phyloP scores from a whole-genome alignment of 2,329 filamentous ascomycete species.

The Diplodia scrobiculata region DNA sequence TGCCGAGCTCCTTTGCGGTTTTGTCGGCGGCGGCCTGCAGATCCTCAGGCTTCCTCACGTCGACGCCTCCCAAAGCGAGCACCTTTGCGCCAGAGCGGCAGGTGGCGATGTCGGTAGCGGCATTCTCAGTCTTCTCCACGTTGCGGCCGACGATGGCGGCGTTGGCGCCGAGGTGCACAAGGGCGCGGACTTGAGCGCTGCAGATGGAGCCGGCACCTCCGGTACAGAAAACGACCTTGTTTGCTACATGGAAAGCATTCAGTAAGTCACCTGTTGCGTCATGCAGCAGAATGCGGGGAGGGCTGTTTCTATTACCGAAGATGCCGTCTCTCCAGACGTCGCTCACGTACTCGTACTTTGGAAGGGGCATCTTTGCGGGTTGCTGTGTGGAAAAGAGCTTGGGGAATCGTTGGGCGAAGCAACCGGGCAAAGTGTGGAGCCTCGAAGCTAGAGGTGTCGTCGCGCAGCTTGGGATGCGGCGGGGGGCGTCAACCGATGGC shows the following conservation, averaged over 20 bases:
- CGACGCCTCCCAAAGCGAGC: slow-evolving; percentile 74
- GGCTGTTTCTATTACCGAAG: slow-evolving; percentile 63
- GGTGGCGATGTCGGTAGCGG: slow-evolving; percentile 78
- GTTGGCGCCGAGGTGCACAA: slow-evolving; percentile 88
- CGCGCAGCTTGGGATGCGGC: slow-evolving; percentile 3
- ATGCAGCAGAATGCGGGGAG: slow-evolving; percentile 27
- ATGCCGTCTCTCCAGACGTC: slow-evolving; percentile 83
- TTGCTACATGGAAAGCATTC: slow-evolving; percentile 55
- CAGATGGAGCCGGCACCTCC: slow-evolving; percentile 93
- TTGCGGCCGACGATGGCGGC: slow-evolving; percentile 93
- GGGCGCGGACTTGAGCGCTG: slow-evolving; percentile 85
- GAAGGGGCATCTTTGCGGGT: slow-evolving; percentile 62
- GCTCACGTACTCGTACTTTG: slow-evolving; percentile 75
- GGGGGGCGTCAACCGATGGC: slow-evolving; percentile 21
- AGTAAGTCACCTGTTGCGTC: slow-evolving; percentile 22
- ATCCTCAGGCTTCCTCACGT: slow-evolving; percentile 68
- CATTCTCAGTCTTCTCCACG: slow-evolving; percentile 78
- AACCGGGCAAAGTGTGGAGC: neutral
- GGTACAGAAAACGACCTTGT: slow-evolving; percentile 91
- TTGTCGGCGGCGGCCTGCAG: slow-evolving; percentile 73
- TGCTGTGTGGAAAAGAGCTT: neutral
- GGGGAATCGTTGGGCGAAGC: neutral
- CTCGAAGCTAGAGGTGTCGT: slow-evolving; percentile 17
- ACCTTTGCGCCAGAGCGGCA: slow-evolving; percentile 79
- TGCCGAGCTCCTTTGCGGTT: slow-evolving; percentile 79